Base-by-base conservation (phyloP, 2,329 filamentous ascomycete genomes). In the Calonectria henricotiae region DNA sequence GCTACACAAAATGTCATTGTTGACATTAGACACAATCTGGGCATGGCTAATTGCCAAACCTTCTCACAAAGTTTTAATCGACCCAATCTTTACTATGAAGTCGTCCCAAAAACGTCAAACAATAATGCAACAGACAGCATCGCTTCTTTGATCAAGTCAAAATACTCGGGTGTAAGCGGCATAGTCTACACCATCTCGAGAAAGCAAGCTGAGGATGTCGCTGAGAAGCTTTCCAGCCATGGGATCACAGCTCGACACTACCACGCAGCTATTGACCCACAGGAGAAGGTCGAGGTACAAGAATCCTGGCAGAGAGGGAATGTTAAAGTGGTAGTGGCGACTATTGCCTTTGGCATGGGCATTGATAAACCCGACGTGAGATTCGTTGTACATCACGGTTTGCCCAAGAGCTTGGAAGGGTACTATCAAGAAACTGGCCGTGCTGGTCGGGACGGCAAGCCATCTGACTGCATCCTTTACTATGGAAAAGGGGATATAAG, bases 311-410 rank as follows among this genome's bases (percentile, higher is more conserved):
- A 99, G 81, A 85, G 84, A 49, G 94, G 95, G 6, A 84, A 86
- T 62, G 89, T 92, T 77, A 93, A 98, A 75, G 93, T 99, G 39
- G 97, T 99, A 49, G 96, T 99, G 61, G 97, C 96, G 23, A 99
- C 96, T 0, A 98, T 99, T 81, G 96, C 96, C 27, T 99, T 99
- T 80, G 96, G 96, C 7, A 99, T 99, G 96, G 96, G 96, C n/a
- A 99, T 99, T 74, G 96, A 99, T 85, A 99, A 99, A 81, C 90
- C 95, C 0, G 93, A 99, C 80, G 96, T 99, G 58, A 93, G 96
- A 32, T 99, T 97, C 80, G 96, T 99, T 39, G 94, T 99, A 46
- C 97, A 99, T 79, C 92, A 97, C 77, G 93, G 91, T 49, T 87
- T 99, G 6, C 96, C 96, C 1, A 98, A 99, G 82, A 98, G 94